A percentile compares a stretch with the other conserved stretches of the same genome.
Evolutionary conservation across 2,329 filamentous ascomycete genomes (phyloP).

Genomic region (Coniochaeta hoffmannii): DNA sequence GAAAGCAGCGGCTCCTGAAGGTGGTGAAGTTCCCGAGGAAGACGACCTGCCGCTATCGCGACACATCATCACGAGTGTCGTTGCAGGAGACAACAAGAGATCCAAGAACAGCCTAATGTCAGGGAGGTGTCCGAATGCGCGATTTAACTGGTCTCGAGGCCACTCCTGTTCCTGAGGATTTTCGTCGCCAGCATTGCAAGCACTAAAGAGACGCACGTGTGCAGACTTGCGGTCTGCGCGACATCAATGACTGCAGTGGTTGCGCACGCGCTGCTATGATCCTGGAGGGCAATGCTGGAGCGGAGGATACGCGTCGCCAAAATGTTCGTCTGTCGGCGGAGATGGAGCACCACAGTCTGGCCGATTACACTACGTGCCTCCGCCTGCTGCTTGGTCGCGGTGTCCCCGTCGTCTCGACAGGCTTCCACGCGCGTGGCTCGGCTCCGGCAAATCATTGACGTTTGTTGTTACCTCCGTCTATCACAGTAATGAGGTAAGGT

Average conservation of each 20-base stretch:
- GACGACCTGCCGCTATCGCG: background rate
- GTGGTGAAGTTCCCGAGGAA: background rate
- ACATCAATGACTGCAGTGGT: too few species aligned
- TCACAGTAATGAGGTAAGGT: background rate
- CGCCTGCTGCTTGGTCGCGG: background rate
- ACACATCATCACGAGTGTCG: background rate
- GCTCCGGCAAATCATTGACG: too few species aligned
- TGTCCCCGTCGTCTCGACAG: too few species aligned
- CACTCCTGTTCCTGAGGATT: background rate
- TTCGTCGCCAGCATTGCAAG: background rate
- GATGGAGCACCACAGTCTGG: background rate
- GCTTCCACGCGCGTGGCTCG: too few species aligned
- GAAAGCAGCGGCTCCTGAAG: background rate
- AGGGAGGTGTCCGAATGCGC: background rate
- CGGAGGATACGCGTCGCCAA: too few species aligned
- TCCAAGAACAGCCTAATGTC: background rate
- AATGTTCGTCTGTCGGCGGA: background rate
- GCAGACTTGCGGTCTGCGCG: background rate
- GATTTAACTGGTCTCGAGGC: background rate
- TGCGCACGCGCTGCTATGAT: too few species aligned
- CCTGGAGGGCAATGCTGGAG: too few species aligned
- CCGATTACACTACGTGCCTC: background rate
- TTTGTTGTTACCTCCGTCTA: background rate
- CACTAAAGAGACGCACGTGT: background rate
- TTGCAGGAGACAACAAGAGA: background rate